Conservation (phyloP, 1,139 yeast species). For the Sugiyamaella pinicola region DNA sequence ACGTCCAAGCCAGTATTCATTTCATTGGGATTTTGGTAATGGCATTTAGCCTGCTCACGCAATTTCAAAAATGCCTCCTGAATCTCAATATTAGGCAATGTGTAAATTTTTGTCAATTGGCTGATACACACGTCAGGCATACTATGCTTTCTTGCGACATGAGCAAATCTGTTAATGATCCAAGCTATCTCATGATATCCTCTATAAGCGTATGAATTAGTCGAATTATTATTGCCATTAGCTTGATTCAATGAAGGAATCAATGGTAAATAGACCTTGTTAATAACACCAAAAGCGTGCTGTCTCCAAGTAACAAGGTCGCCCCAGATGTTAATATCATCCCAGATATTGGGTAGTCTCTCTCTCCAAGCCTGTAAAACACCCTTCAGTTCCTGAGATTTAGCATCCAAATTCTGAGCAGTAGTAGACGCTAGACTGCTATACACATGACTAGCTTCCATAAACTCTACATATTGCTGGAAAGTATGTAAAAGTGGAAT, state of each 20-base stretch:
- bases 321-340: slow-evolving; percentile 96
- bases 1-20: slow-evolving; percentile 94
- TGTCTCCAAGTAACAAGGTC: slow-evolving; percentile 98
- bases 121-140: slow-evolving; percentile 96
- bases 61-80: slow-evolving; percentile 96
- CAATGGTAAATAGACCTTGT: slow-evolving; percentile 90
- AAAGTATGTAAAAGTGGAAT: slow-evolving; percentile 88
- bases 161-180: slow-evolving; percentile 98
- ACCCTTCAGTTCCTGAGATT: slow-evolving; percentile 90
- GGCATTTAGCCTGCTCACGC: slow-evolving; percentile 97
- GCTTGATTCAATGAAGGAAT: slow-evolving; percentile 83
- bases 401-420: slow-evolving; percentile 86
- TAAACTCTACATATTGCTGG: slow-evolving; percentile 96
- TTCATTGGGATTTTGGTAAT: slow-evolving; percentile 86
- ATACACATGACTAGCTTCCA: slow-evolving; percentile 96
- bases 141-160: slow-evolving; percentile 94
- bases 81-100: slow-evolving; percentile 94
- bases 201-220: slow-evolving; percentile 90
- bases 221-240: slow-evolving; percentile 54
- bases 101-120: slow-evolving; percentile 90
- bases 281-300: slow-evolving; percentile 96
- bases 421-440: slow-evolving; percentile 86
- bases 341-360: slow-evolving; percentile 94
- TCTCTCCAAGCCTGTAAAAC: slow-evolving; percentile 98
- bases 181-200: slow-evolving; percentile 99